phyloP scores from a whole-genome alignment of 192 early-diverging fungal species.

The Dissophora ornata region DNA sequence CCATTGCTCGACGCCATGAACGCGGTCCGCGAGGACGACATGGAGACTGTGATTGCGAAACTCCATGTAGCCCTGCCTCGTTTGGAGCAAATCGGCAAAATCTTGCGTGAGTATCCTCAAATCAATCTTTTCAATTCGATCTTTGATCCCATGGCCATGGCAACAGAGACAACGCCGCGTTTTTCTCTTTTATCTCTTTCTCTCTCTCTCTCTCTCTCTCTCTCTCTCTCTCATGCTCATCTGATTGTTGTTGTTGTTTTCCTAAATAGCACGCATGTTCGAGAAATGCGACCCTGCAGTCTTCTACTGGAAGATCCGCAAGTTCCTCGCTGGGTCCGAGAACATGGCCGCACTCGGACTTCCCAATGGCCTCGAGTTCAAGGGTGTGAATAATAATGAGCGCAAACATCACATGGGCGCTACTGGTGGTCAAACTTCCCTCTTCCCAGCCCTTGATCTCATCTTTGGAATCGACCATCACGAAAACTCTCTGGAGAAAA shows the following conservation, averaged over 20 bases:
- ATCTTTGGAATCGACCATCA: conserved; percentile 87
- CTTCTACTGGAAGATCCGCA: conserved; percentile 93
- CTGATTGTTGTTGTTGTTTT: not conserved
- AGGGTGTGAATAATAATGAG: conserved; percentile 82
- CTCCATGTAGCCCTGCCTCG: conserved; percentile 54
- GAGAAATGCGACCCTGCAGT: conserved; percentile 94
- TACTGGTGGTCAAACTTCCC: conserved; percentile 89
- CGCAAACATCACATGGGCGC: conserved; percentile 83
- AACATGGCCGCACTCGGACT: conserved; percentile 74
- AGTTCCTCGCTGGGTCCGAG: conserved; percentile 90
- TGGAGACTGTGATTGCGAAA: conserved; percentile 57
- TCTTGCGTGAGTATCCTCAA: conserved; percentile 11
- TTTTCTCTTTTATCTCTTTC: too few species aligned
- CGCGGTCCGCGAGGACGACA: conserved; percentile 63
- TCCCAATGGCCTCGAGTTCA: conserved; percentile 87
- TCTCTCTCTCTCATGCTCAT: not conserved
- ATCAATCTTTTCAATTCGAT: not conserved
- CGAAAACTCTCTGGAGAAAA: conserved; percentile 54
- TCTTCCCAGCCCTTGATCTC: conserved; percentile 90
- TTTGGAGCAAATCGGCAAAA: conserved; percentile 22
- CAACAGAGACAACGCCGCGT: too few species aligned
- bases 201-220: too few species aligned
- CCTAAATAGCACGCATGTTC: conserved; percentile 73
- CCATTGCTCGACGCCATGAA: conserved; percentile 76
- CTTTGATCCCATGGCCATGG: too few species aligned